Evolutionary conservation across 164 flowering plant species (phyloP), one percentile per base, ranked within the genome.

Genomic region (Akebia trifoliata): DNA sequence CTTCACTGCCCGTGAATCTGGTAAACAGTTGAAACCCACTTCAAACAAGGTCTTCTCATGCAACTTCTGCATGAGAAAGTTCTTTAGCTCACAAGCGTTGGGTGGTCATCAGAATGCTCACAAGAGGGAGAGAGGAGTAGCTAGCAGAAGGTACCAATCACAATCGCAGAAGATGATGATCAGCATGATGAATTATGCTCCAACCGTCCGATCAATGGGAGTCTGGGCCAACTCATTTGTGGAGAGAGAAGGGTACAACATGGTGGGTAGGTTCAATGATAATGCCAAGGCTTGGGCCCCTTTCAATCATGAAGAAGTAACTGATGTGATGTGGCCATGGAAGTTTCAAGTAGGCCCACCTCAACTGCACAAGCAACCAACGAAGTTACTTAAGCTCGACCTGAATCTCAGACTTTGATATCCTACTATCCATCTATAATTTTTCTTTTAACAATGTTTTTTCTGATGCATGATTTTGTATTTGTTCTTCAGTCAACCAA

Each of bases 101-200:
- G 97, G 97, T 2, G 97, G 97, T 32, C 97, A 90, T 58, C 97
- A 90, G 50, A 89, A 89, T 69, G 97, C 97, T n/a, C 97, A 90
- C 78, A 90, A 83, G 71, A 76, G 83, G 64, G 94, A 90, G 56
- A 77, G 97, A 66, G 88, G 88, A 22, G 84, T 76, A 61, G 85
- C 78, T 3, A 25, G 24, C 8, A 77, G 76, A 61, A 71, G 86
- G 67, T 72, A 69, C 37, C 83, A 76, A 25, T 72, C 80, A 35
- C 83, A 76, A 22, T 70, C 82, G 4, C 79, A 75, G 45, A 79
- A 66, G 64, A 71, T 77, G 79, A 62, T 75, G 81, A 40, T 73
- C 12, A 70, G 74, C 21, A 50, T 73, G 37, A 73, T 77, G 0
- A 20, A 69, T 4, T 51, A 44, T 20, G 26, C 63, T 36, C 57